Conservation (phyloP, 768 basidiomycete species). For the Auriscalpium vulgare region DNA sequence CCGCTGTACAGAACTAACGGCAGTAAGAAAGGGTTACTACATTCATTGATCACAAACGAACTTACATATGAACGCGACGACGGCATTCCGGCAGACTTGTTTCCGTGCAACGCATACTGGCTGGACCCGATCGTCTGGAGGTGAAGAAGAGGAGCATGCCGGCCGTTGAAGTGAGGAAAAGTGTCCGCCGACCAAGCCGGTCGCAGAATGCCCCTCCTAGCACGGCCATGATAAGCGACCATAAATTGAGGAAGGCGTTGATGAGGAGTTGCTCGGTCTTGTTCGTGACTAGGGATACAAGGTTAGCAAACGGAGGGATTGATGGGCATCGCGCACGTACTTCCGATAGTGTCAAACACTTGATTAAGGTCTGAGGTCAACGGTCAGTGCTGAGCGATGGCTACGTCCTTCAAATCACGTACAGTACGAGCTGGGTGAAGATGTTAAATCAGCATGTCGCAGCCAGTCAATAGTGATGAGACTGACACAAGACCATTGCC, state of each 20-base stretch:
- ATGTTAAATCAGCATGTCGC: too few relatives aligned
- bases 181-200: constrained; percentile 37
- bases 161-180: constrained; percentile 42
- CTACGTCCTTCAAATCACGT: neutral
- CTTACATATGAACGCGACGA: constrained; percentile 39
- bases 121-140: constrained; percentile 31
- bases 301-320: neutral
- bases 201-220: constrained; percentile 42
- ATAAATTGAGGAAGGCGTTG: constrained; percentile 48
- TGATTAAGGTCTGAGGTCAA: constrained; percentile 36
- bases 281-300: constrained; percentile 29
- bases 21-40: constrained; percentile 29
- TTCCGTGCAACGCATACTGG: constrained; percentile 22
- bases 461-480: neutral
- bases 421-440: neutral
- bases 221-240: constrained; percentile 47
- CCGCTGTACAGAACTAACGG: constrained; percentile 25
- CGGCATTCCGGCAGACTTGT: constrained; percentile 29
- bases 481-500: constrained; percentile 26
- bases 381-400: too few relatives aligned
- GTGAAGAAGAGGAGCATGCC: constrained; percentile 35
- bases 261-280: constrained; percentile 35
- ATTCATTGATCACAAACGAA: neutral
- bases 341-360: constrained; percentile 45
- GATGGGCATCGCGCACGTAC: constrained; percentile 14